phyloP scores from a whole-genome alignment of 352 stramenopile species.

The Aphanomyces euteiches region DNA sequence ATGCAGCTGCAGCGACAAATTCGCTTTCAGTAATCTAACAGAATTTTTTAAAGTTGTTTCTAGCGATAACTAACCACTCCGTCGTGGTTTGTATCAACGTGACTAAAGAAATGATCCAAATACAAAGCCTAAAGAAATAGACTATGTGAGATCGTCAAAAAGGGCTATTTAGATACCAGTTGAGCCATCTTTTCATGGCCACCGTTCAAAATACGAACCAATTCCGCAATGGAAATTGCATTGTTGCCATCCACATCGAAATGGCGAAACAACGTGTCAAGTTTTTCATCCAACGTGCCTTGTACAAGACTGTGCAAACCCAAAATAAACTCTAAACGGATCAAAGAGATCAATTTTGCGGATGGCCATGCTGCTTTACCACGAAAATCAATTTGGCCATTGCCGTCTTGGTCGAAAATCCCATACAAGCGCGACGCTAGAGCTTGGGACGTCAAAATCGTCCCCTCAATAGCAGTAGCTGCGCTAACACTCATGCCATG shows the following conservation, averaged over 20 bases:
- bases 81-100: slow-evolving; percentile 40
- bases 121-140: slow-evolving; percentile 47
- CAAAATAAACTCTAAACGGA: slow-evolving; percentile 42
- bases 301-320: slow-evolving; percentile 45
- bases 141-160: no score
- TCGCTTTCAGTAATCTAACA: slow-evolving; percentile 42
- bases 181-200: slow-evolving; percentile 36
- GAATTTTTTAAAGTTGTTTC: not conserved
- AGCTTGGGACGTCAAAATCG: slow-evolving; percentile 45
- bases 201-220: slow-evolving; percentile 46
- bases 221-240: slow-evolving; percentile 41
- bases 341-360: not conserved
- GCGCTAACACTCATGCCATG: not conserved
- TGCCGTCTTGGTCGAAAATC: slow-evolving; percentile 44
- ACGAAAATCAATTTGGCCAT: slow-evolving; percentile 48
- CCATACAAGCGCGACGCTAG: slow-evolving; percentile 45
- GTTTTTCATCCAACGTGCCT: slow-evolving; percentile 43
- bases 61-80: slow-evolving; percentile 10
- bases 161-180: not conserved
- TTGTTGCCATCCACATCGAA: slow-evolving; percentile 35
- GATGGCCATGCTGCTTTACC: not conserved
- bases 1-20: slow-evolving; percentile 40
- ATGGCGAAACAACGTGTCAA: slow-evolving; percentile 43
- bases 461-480: slow-evolving; percentile 37
- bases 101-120: slow-evolving; percentile 49